Percentiles rank a stretch among this genome's conserved stretches.
Conservation (phyloP, 371 early-diverging fungal species). For the Mortierella sp. region DNA sequence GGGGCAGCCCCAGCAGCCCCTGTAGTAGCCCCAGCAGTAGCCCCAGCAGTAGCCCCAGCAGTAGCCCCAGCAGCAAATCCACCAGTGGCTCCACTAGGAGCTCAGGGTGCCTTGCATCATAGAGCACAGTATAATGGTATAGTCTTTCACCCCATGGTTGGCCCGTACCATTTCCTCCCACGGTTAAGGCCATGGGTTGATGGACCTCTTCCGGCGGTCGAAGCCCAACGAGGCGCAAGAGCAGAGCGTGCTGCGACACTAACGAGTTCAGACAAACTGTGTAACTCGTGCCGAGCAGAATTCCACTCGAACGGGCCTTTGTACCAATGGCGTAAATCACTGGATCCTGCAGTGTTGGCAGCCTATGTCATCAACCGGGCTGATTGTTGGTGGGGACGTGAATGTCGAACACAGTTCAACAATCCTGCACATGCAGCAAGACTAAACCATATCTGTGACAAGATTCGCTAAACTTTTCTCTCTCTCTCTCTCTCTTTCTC, state of each 20-base stretch:
- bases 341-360: slow-evolving; percentile 23
- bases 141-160: too few relatives aligned
- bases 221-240: too few relatives aligned
- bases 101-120: too few relatives aligned
- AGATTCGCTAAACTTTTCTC: background rate
- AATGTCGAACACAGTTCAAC: slow-evolving; percentile 45
- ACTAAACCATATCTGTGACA: slow-evolving; percentile 48
- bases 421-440: slow-evolving; percentile 29
- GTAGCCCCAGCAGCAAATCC: background rate
- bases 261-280: slow-evolving; percentile 25
- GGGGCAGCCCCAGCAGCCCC: background rate
- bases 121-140: too few relatives aligned
- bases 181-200: too few relatives aligned
- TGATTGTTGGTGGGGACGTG: slow-evolving; percentile 46
- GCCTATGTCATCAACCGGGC: slow-evolving; percentile 2
- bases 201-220: too few relatives aligned
- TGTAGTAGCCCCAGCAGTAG: background rate
- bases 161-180: too few relatives aligned
- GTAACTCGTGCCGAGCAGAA: slow-evolving; percentile 10
- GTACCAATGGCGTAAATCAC: slow-evolving; percentile 38
- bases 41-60: background rate
- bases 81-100: background rate
- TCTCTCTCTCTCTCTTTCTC: too few relatives aligned
- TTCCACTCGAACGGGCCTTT: slow-evolving; percentile 37
- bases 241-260: slow-evolving; percentile 2